Evolutionary conservation across 1,284 basidiomycete species (phyloP).

Genomic region (Ustilago nuda): DNA sequence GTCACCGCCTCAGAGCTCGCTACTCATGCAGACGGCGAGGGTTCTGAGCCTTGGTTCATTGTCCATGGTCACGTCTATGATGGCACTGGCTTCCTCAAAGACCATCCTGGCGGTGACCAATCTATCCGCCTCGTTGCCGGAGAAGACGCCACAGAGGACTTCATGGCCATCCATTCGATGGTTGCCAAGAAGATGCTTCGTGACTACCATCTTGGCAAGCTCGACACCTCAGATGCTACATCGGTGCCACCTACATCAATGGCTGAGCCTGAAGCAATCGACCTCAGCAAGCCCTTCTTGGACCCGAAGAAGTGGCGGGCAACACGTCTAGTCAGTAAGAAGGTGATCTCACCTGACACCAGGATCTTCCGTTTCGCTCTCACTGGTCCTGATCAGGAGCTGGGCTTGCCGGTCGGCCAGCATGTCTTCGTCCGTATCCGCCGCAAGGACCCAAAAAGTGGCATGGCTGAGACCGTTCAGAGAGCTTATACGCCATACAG

Average conservation of each 20-base stretch:
- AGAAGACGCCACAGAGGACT: conserved; percentile 77
- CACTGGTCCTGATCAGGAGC: conserved; percentile 70
- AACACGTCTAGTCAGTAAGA: conserved; percentile 71
- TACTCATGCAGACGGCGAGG: conserved; percentile 70
- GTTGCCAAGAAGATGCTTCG: conserved; percentile 73
- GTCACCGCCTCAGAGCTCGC: conserved; percentile 74
- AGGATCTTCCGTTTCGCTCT: conserved; percentile 75
- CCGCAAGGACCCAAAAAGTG: conserved; percentile 68
- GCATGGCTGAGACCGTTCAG: conserved; percentile 73
- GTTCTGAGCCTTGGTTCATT: conserved; percentile 75
- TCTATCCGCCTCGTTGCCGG: conserved; percentile 76
- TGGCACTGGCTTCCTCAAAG: conserved; percentile 74
- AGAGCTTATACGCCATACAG: conserved; percentile 78
- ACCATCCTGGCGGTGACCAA: conserved; percentile 77
- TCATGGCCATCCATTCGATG: conserved; percentile 74
- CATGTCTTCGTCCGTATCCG: conserved; percentile 72
- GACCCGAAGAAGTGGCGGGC: conserved; percentile 74
- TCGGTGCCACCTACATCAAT: conserved; percentile 1
- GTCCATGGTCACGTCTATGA: conserved; percentile 75
- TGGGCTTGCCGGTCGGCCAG: conserved; percentile 77
- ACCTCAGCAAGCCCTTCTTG: conserved; percentile 71
- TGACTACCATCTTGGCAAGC: conserved; percentile 69
- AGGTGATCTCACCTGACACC: conserved; percentile 73
- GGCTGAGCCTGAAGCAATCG: conserved; percentile 30
- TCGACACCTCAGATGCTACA: conserved; percentile 13